Percentiles rank a stretch among this genome's conserved stretches.
phyloP scores from a whole-genome alignment of 495 filamentous ascomycete genomes.

The Xylaria cubensis region DNA sequence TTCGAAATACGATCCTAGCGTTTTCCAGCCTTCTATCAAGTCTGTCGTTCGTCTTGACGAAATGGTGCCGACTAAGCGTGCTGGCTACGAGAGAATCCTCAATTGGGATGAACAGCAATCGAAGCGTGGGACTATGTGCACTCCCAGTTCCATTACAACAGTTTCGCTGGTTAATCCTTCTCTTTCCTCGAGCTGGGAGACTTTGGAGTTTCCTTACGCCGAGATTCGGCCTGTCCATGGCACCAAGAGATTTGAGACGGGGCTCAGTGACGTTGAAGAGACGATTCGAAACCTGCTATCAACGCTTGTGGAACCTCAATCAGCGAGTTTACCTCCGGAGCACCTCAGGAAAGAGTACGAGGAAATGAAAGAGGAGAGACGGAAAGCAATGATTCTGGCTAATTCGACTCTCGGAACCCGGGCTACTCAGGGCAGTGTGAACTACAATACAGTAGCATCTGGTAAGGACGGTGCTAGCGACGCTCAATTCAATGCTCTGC shows the following conservation, averaged over 20 bases:
- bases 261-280: constrained; percentile 24
- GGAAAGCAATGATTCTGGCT: not conserved
- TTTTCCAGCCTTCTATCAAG: constrained; percentile 24
- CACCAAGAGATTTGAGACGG: constrained; percentile 25
- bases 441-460: not conserved
- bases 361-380: constrained; percentile 10
- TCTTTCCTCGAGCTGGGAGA: constrained; percentile 14
- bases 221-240: constrained; percentile 28
- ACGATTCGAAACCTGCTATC: constrained; percentile 24
- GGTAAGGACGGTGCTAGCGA: not conserved
- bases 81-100: constrained; percentile 27
- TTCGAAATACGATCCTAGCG: constrained; percentile 16
- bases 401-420: constrained; percentile 6
- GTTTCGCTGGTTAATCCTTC: constrained; percentile 21
- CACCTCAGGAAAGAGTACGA: constrained; percentile 30
- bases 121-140: not conserved
- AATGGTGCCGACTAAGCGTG: constrained; percentile 22
- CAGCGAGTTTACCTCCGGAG: constrained; percentile 30
- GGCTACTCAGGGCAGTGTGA: not conserved
- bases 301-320: constrained; percentile 24
- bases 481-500: constrained; percentile 27
- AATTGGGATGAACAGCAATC: constrained; percentile 18
- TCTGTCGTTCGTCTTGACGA: constrained; percentile 23
- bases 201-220: constrained; percentile 21
- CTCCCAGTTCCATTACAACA: constrained; percentile 17